Conservation (phyloP, 176 grass and related monocot species). For the Typha latifolia region DNA sequence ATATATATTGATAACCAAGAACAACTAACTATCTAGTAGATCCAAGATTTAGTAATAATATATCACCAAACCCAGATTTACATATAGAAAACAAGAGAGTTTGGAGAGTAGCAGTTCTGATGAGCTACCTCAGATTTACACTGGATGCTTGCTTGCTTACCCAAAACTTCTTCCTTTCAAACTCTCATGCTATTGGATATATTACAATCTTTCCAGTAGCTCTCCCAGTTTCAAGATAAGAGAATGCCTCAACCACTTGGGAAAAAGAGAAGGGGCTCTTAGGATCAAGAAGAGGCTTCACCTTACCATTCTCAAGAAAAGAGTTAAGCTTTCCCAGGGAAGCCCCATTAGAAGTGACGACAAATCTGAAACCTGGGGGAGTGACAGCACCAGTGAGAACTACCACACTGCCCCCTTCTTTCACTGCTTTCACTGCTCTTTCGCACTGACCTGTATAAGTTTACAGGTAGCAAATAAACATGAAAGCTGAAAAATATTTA, state of each 20-base stretch:
- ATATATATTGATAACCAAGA: no score
- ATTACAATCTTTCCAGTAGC: conserved; percentile 74
- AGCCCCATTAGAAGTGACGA: conserved; percentile 65
- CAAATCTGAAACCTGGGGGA: conserved; percentile 75
- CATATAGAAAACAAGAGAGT: no score
- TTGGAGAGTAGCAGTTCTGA: not conserved
- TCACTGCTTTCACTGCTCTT: conserved; percentile 60
- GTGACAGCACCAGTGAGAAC: conserved; percentile 52
- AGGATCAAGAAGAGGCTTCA: conserved; percentile 63
- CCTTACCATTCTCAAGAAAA: conserved; percentile 67
- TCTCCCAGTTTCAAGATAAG: conserved; percentile 76
- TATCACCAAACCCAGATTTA: no score
- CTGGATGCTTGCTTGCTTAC: not conserved
- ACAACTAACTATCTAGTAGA: no score
- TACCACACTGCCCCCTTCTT: conserved; percentile 68
- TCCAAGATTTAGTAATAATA: no score
- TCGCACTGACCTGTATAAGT: conserved; percentile 63
- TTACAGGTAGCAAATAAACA: not conserved
- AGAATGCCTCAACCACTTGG: conserved; percentile 63
- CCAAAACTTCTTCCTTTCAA: not conserved
- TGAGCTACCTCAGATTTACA: not conserved
- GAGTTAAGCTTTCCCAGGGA: conserved; percentile 64
- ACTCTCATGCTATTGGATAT: conserved; percentile 50
- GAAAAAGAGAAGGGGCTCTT: conserved; percentile 61
- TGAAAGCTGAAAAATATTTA: not conserved